Percentiles rank a stretch among this genome's conserved stretches.
phyloP scores from a whole-genome alignment of 352 stramenopile species.

The Globisporangium alternatum region DNA sequence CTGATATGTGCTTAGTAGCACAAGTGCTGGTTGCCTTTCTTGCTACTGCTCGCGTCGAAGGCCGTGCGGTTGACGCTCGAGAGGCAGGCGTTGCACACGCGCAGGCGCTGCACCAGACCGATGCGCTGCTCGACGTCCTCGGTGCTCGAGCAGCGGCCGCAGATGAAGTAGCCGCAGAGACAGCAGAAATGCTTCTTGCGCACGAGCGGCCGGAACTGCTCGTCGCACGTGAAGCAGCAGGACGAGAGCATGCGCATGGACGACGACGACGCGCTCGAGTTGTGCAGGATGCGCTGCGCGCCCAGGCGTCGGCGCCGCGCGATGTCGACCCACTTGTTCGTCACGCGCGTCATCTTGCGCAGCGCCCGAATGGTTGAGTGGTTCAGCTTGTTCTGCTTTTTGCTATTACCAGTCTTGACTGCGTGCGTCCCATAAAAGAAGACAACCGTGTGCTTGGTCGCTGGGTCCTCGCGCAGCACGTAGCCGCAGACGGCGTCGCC shows the following conservation, averaged over 20 bases:
- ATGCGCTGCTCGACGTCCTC: conserved; percentile 45
- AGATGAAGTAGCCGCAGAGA: conserved; percentile 41
- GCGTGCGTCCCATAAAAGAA: conserved; percentile 18
- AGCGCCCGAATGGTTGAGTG: conserved; percentile 15
- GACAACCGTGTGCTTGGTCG: conserved; percentile 21
- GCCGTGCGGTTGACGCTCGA: conserved; percentile 16
- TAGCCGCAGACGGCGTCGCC: conserved; percentile 21
- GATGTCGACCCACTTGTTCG: conserved; percentile 20
- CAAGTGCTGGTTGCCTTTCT: not conserved
- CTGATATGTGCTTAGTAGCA: not conserved
- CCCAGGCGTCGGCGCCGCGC: conserved; percentile 23
- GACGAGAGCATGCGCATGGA: conserved; percentile 11
- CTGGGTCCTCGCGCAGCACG: conserved; percentile 23
- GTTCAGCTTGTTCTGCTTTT: conserved; percentile 5
- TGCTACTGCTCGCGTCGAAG: not conserved
- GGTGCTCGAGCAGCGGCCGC: conserved; percentile 30
- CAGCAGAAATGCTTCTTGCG: conserved; percentile 36
- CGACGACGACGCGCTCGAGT: conserved; percentile 6
- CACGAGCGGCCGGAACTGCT: conserved; percentile 18
- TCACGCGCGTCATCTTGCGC: conserved; percentile 15
- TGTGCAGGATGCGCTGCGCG: conserved; percentile 8
- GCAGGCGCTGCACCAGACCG: conserved; percentile 32
- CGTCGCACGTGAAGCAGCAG: conserved; percentile 20
- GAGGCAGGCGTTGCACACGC: conserved; percentile 43
- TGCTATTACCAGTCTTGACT: not conserved